A percentile compares a stretch with the other conserved stretches of the same genome.
Evolutionary conservation across 441 rosid species (phyloP).

Genomic region (Pelargonium myrrhifolium): DNA sequence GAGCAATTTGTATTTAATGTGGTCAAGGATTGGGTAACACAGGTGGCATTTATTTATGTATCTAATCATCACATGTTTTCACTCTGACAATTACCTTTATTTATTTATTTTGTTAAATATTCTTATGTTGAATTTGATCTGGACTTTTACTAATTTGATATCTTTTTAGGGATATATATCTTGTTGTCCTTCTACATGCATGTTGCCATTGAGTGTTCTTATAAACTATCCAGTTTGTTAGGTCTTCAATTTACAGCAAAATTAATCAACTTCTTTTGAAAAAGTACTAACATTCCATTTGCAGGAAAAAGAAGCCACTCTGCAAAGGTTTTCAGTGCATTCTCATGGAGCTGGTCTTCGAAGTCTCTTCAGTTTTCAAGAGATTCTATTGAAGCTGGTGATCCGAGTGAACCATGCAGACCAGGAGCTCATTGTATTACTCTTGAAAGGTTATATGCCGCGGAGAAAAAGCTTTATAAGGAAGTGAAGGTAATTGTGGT

Average conservation of each 20-base stretch:
- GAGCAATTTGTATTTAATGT: not conserved
- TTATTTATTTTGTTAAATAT: not conserved
- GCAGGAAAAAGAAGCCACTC: conserved; percentile 83
- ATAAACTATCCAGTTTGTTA: not conserved
- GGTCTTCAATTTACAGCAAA: not conserved
- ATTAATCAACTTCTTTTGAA: not conserved
- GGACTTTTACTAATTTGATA: not conserved
- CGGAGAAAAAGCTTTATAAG: conserved; percentile 79
- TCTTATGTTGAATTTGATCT: not conserved
- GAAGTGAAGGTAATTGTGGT: conserved; percentile 53
- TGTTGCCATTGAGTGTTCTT: not conserved
- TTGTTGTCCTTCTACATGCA: not conserved
- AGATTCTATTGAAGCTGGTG: conserved; percentile 32
- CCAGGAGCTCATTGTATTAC: conserved; percentile 84
- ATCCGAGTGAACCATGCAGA: conserved; percentile 57
- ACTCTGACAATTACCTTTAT: not conserved
- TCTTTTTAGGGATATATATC: not conserved
- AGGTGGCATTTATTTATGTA: not conserved
- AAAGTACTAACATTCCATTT: conserved; percentile 15
- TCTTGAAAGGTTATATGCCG: conserved; percentile 62
- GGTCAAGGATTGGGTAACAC: not conserved
- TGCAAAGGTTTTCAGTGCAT: conserved; percentile 79
- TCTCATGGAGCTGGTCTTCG: conserved; percentile 91
- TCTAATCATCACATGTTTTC: not conserved
- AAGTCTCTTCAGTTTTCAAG: conserved; percentile 50